Conservation (phyloP, 257 asterid species). For the Dorcoceras hygrometricum region DNA sequence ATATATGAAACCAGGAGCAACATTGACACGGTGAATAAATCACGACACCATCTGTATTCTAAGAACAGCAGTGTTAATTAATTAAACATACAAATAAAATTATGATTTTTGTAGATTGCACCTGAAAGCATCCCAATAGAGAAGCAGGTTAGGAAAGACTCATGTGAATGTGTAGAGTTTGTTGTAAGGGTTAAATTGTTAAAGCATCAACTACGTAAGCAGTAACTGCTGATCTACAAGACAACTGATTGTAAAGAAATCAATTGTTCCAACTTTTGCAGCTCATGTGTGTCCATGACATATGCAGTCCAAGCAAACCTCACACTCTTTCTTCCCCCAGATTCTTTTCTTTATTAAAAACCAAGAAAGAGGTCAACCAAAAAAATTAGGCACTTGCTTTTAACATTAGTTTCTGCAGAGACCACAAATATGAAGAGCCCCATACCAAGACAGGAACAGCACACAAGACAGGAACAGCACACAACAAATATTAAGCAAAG, state of each 20-base stretch:
- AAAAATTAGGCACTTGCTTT: not conserved
- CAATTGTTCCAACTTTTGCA: not conserved
- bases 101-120: not conserved
- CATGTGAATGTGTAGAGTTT: not conserved
- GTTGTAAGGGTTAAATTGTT: not conserved
- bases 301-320: not conserved
- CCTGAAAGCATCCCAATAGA: not conserved
- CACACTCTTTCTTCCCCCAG: not conserved
- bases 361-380: not conserved
- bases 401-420: not conserved
- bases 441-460: too few relatives aligned
- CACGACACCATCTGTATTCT: not conserved
- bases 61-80: not conserved
- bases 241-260: not conserved
- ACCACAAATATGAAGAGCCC: not conserved
- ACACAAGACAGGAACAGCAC: not conserved
- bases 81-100: not conserved
- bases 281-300: not conserved
- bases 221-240: not conserved
- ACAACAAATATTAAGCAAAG: constrained; percentile 13
- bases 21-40: not conserved
- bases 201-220: constrained; percentile 2
- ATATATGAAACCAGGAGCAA: constrained; percentile 16
- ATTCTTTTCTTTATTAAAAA: not conserved
- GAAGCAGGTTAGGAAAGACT: not conserved